A percentile compares a stretch with the other conserved stretches of the same genome.
Conservation (phyloP, 305 asterid genomes). For the Solanum aculeatissimum region DNA sequence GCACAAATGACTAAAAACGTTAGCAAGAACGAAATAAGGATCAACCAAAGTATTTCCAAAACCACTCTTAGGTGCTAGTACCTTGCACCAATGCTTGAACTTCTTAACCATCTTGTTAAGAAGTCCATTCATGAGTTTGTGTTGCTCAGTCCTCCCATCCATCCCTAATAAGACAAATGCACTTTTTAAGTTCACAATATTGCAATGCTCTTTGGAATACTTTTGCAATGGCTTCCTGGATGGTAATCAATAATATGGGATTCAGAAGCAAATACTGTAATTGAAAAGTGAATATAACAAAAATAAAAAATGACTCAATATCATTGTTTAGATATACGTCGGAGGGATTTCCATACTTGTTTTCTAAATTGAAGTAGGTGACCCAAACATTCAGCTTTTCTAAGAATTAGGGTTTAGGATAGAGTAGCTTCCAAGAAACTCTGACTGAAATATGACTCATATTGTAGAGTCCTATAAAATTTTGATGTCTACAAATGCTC, state of each 20-base stretch:
- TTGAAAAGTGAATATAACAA: not conserved
- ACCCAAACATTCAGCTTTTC: slow-evolving; percentile 93
- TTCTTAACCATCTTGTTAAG: slow-evolving; percentile 74
- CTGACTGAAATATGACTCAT: too few species aligned
- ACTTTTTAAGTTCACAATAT: slow-evolving; percentile 77
- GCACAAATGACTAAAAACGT: not conserved
- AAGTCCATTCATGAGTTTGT: slow-evolving; percentile 56
- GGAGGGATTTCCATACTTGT: slow-evolving; percentile 80
- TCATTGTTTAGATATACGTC: slow-evolving; percentile 37
- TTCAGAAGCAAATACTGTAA: not conserved
- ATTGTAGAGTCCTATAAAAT: too few species aligned
- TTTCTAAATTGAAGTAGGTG: slow-evolving; percentile 90
- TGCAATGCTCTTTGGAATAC: slow-evolving; percentile 79
- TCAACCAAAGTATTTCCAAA: not conserved
- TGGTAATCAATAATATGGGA: not conserved
- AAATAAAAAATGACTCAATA: not conserved
- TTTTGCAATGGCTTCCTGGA: slow-evolving; percentile 74
- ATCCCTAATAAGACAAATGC: slow-evolving; percentile 71
- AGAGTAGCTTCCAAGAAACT: too few species aligned
- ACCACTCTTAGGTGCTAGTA: not conserved
- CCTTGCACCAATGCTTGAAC: slow-evolving; percentile 85
- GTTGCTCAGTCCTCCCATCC: slow-evolving; percentile 78
- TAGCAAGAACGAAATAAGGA: not conserved
- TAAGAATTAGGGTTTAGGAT: too few species aligned
- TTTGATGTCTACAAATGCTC: too few species aligned